phyloP scores from a whole-genome alignment of 352 stramenopile species.

The Thalassiosira hispida region DNA sequence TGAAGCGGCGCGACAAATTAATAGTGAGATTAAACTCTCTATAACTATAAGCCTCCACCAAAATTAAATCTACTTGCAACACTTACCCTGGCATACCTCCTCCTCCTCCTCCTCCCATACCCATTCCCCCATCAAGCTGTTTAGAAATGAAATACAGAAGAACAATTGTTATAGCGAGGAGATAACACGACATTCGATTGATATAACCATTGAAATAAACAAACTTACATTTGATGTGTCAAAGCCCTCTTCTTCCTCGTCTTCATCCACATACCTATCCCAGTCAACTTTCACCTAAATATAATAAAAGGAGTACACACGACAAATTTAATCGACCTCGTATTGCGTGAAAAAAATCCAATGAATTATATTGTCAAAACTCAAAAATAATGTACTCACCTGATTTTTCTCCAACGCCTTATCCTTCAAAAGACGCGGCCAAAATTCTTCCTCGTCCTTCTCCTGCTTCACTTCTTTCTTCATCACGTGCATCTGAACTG shows the following conservation, averaged over 20 bases:
- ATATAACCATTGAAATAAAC: no score
- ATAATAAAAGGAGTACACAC: not conserved
- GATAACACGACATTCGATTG: no score
- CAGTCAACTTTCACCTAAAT: constrained; percentile 93
- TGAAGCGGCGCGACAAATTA: no score
- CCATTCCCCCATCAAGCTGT: constrained; percentile 3
- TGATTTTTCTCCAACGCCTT: constrained; percentile 97
- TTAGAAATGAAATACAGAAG: constrained; percentile 1
- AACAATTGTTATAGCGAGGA: no score
- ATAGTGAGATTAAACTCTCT: no score
- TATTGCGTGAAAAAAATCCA: not conserved
- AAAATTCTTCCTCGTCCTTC: constrained; percentile 90
- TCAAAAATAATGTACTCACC: constrained; percentile 75
- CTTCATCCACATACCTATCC: constrained; percentile 96
- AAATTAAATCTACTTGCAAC: constrained; percentile 5
- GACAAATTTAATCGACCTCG: not conserved
- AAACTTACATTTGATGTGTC: constrained; percentile 94
- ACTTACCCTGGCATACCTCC: constrained; percentile 61
- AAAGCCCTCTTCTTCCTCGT: constrained; percentile 95
- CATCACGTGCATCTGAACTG: constrained; percentile 95
- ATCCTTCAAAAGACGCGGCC: constrained; percentile 94
- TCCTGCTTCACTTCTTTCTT: constrained; percentile 91
- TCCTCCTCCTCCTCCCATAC: constrained; percentile 19
- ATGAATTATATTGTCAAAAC: not conserved
- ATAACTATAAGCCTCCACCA: no score